Conservation (phyloP, 495 filamentous ascomycete genomes). For the Penicillium arizonense region DNA sequence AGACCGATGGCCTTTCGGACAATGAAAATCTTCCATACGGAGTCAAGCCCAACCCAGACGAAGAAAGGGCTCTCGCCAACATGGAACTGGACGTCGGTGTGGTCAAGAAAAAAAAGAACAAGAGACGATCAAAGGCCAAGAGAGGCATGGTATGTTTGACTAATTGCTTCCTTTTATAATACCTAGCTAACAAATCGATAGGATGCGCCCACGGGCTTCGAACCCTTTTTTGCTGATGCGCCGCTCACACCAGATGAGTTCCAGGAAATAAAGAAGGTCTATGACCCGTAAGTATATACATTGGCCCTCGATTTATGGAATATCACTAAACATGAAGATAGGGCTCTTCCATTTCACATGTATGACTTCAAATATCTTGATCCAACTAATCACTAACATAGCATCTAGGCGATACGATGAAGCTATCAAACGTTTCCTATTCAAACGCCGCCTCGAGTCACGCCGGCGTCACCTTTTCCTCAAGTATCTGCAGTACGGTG, state of each 20-base stretch:
- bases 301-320: background rate
- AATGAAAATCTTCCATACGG: background rate
- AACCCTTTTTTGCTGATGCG: conserved; percentile 72
- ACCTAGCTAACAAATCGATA: conserved; percentile 18
- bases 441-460: conserved; percentile 68
- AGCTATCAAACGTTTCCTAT: conserved; percentile 78
- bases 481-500: conserved; percentile 81
- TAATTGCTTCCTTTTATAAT: background rate
- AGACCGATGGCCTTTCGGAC: background rate
- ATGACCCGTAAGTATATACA: conserved; percentile 33
- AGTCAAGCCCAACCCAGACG: conserved; percentile 1
- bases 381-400: background rate
- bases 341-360: conserved; percentile 38
- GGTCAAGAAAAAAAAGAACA: conserved; percentile 29
- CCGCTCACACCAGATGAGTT: conserved; percentile 70
- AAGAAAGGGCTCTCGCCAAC: conserved; percentile 7
- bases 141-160: conserved; percentile 35
- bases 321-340: conserved; percentile 18
- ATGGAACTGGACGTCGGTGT: conserved; percentile 7
- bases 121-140: conserved; percentile 44
- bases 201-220: conserved; percentile 58
- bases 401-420: conserved; percentile 70
- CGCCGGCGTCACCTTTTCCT: conserved; percentile 64
- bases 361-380: conserved; percentile 19
- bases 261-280: conserved; percentile 58